Conservation (phyloP, 2,329 filamentous ascomycete species). For the Phialophora chinensis region DNA sequence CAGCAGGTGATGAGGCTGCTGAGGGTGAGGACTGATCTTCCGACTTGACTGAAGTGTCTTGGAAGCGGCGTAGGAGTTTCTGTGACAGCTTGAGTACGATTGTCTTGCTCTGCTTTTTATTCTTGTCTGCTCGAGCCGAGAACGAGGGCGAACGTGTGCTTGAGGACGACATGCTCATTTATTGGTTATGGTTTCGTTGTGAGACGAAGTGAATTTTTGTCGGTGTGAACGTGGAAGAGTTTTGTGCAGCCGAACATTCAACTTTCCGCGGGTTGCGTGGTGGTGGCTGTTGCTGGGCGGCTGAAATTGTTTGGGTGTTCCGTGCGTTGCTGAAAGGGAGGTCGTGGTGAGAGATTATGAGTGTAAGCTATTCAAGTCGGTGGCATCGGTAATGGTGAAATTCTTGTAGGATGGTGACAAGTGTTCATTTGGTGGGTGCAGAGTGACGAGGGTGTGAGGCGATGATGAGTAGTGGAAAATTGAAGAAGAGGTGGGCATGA, state of each 20-base stretch:
- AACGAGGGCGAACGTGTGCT: conserved; percentile 39
- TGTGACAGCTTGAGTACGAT: conserved; percentile 51
- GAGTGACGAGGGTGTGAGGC: conserved; percentile 31
- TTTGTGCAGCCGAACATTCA: conserved; percentile 38
- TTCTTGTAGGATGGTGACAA: conserved; percentile 33
- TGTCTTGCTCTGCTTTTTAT: conserved; percentile 40
- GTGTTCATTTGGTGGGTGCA: conserved; percentile 35
- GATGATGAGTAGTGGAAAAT: conserved; percentile 30
- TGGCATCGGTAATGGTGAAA: conserved; percentile 39
- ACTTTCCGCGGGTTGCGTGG: conserved; percentile 31
- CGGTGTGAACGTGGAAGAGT: conserved; percentile 14
- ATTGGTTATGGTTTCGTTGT: conserved; percentile 37
- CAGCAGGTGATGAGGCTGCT: conserved; percentile 44
- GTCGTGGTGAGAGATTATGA: conserved; percentile 29
- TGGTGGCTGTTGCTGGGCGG: conserved; percentile 25
- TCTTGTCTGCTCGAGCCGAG: conserved; percentile 43
- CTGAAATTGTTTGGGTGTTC: conserved; percentile 29
- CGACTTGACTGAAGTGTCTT: conserved; percentile 29
- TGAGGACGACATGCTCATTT: conserved; percentile 40
- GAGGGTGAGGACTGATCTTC: conserved; percentile 45
- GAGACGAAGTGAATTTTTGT: conserved; percentile 9
- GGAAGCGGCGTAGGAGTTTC: conserved; percentile 46
- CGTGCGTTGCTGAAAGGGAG: conserved; percentile 9
- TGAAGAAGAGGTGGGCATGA: conserved; percentile 33
- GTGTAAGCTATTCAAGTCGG: conserved; percentile 22